Percentiles rank a stretch among this genome's conserved stretches.
Conservation (phyloP, 192 early-diverging fungal genomes). For the Podila horticola region DNA sequence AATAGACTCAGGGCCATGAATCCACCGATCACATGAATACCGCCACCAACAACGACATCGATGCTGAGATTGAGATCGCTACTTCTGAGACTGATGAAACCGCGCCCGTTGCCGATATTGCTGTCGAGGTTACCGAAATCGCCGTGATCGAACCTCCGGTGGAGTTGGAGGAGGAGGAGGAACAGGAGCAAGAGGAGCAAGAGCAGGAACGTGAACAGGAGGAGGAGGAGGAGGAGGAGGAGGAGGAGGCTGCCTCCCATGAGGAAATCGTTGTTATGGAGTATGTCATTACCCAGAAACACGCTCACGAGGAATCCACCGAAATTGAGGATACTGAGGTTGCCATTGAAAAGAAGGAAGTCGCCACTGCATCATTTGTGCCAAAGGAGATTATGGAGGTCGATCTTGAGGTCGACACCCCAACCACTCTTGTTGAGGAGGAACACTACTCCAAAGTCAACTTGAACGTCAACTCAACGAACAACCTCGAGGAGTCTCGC, state of each 20-base stretch:
- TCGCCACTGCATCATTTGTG: not conserved
- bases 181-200: constrained; percentile 2
- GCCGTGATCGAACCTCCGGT: not conserved
- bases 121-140: not conserved
- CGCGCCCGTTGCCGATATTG: not conserved
- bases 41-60: not conserved
- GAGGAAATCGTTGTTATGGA: not conserved
- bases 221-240: constrained; percentile 15
- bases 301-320: not conserved
- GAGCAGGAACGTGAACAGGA: constrained; percentile 1
- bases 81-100: not conserved
- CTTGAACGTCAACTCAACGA: constrained; percentile 1
- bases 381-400: not conserved
- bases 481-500: constrained; percentile 3
- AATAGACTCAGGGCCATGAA: not conserved
- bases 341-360: constrained; percentile 4
- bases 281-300: not conserved
- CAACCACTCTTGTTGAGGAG: constrained; percentile 41
- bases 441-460: constrained; percentile 28
- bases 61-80: not conserved
- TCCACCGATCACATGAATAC: constrained; percentile 1
- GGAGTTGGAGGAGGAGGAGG: not conserved
- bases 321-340: not conserved
- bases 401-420: constrained; percentile 22
- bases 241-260: constrained; percentile 4